Evolutionary conservation across 139 green algal genomes (phyloP).

Genomic region (Desmodesmus armatus): DNA sequence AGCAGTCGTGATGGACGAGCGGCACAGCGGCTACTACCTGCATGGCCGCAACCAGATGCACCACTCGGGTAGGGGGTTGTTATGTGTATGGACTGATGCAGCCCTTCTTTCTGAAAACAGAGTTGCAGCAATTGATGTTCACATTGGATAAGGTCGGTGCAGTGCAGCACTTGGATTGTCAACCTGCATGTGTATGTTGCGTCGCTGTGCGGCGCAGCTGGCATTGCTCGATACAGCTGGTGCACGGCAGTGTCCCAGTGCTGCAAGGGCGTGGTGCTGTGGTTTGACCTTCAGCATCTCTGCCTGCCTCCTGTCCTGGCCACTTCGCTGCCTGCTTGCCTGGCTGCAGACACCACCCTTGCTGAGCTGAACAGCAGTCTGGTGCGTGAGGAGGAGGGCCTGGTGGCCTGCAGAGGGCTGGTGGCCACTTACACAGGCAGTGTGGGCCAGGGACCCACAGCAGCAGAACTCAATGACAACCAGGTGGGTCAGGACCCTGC

Average conservation of each 20-base stretch:
- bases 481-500: no score
- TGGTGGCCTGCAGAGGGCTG: conserved; percentile 65
- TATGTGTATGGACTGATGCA: no score
- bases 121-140: no score
- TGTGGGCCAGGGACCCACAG: conserved; percentile 1
- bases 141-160: no score
- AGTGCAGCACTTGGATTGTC: no score
- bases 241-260: no score
- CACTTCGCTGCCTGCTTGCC: no score
- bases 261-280: neutral
- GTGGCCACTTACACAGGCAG: conserved; percentile 47
- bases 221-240: no score
- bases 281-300: neutral
- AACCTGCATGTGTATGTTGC: no score
- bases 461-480: conserved; percentile 55
- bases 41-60: conserved; percentile 74
- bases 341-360: conserved; percentile 38
- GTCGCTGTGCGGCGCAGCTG: no score
- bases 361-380: conserved; percentile 66
- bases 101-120: no score
- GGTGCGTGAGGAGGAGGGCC: conserved; percentile 70
- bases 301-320: neutral
- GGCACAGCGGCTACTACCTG: conserved; percentile 72
- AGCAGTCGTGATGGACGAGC: conserved; percentile 66
- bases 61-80: conserved; percentile 59